Evolutionary conservation across 257 asterid species (phyloP).

Genomic region (Verbascum thapsus): DNA sequence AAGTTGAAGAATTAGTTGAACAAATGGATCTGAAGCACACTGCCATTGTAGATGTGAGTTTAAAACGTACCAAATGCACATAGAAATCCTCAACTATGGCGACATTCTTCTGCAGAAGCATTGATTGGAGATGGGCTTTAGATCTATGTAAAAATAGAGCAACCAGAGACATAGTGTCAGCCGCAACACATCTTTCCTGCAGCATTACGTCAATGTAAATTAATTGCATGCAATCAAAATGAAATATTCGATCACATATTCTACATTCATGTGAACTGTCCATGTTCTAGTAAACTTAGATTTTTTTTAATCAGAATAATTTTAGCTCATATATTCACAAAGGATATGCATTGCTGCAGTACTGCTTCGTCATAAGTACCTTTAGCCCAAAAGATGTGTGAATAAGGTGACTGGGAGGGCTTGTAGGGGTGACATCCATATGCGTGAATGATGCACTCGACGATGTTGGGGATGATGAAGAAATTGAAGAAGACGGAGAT

Average conservation of each 20-base stretch:
- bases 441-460: constrained; percentile 58
- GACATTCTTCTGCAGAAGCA: constrained; percentile 78
- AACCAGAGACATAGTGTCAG: constrained; percentile 85
- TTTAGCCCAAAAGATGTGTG: constrained; percentile 68
- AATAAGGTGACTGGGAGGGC: constrained; percentile 75
- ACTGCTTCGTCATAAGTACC: constrained; percentile 51
- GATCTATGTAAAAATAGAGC: constrained; percentile 94
- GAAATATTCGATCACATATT: constrained; percentile 21
- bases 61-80: constrained; percentile 70
- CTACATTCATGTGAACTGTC: constrained; percentile 2
- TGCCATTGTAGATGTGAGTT: constrained; percentile 9
- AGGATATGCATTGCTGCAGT: constrained; percentile 20
- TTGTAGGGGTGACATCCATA: constrained; percentile 86
- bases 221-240: constrained; percentile 31
- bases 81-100: constrained; percentile 88
- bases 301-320: constrained; percentile 5
- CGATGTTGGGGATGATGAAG: constrained; percentile 65
- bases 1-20: constrained; percentile 10
- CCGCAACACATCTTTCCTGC: constrained; percentile 99
- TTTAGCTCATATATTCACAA: constrained; percentile 11
- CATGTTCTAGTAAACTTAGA: constrained; percentile 12
- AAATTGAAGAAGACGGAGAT: constrained; percentile 49
- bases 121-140: constrained; percentile 82
- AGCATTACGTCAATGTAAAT: constrained; percentile 40
- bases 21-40: constrained; percentile 16